A percentile compares a stretch with the other conserved stretches of the same genome.
Conservation (phyloP, 495 filamentous ascomycete genomes). For the Aspergillus steynii region DNA sequence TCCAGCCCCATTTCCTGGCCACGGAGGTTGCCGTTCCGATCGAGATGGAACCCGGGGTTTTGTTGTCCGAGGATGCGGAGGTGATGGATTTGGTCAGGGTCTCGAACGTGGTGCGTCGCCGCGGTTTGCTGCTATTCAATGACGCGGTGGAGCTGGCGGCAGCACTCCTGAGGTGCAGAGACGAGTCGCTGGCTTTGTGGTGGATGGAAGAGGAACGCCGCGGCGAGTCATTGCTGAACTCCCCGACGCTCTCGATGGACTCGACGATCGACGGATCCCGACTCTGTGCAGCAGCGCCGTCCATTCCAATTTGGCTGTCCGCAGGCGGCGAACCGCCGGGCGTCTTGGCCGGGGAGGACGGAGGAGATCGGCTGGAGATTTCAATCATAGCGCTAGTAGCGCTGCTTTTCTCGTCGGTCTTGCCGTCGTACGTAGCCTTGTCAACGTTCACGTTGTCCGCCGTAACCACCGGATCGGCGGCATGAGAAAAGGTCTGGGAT, state of each 20-base stretch:
- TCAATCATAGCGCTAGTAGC: slow-evolving; percentile 65
- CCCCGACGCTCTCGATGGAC: slow-evolving; percentile 30
- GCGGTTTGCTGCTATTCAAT: slow-evolving; percentile 33
- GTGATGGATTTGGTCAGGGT: slow-evolving; percentile 39
- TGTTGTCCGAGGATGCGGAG: slow-evolving; percentile 28
- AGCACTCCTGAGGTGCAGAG: slow-evolving; percentile 30
- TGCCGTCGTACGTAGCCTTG: slow-evolving; percentile 41
- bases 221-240: slow-evolving; percentile 15
- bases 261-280: slow-evolving; percentile 36
- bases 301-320: slow-evolving; percentile 30
- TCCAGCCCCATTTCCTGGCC: slow-evolving; percentile 83
- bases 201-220: slow-evolving; percentile 31
- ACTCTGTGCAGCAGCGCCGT: slow-evolving; percentile 25
- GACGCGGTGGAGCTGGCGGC: slow-evolving; percentile 32
- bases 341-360: slow-evolving; percentile 55
- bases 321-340: slow-evolving; percentile 52
- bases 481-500: slow-evolving; percentile 63
- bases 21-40: slow-evolving; percentile 73
- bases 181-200: slow-evolving; percentile 23
- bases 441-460: slow-evolving; percentile 64
- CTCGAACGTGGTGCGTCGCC: slow-evolving; percentile 44
- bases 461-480: slow-evolving; percentile 62
- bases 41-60: slow-evolving; percentile 48
- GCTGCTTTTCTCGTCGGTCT: slow-evolving; percentile 49
- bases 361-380: slow-evolving; percentile 62